Evolutionary conservation across 1,284 basidiomycete species (phyloP).

Genomic region (Boletus hoseneyae): DNA sequence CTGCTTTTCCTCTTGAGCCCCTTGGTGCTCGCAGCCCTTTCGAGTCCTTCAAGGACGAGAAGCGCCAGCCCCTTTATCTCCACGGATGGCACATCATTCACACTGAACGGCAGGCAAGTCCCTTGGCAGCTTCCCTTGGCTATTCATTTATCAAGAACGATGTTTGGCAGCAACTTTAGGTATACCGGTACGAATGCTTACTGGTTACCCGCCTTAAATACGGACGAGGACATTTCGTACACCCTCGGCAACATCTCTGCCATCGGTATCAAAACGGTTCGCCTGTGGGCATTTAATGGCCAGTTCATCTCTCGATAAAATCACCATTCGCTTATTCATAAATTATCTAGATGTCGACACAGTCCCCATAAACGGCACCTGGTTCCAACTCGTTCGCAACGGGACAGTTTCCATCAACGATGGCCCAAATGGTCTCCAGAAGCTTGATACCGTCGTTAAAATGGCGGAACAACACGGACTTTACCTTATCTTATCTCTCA

Average conservation of each 20-base stretch:
- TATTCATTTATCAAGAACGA: conserved; percentile 4
- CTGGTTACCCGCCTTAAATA: conserved; percentile 59
- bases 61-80: conserved; percentile 38
- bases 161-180: conserved; percentile 41
- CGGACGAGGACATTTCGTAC: conserved; percentile 53
- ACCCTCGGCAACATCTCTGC: conserved; percentile 56
- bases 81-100: conserved; percentile 42
- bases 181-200: conserved; percentile 67
- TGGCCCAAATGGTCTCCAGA: conserved; percentile 63
- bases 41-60: conserved; percentile 20
- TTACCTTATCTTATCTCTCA: conserved; percentile 59
- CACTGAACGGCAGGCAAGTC: conserved; percentile 47
- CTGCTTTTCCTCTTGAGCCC: conserved; percentile 15
- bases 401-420: conserved; percentile 52
- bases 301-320: conserved; percentile 17
- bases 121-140: conserved; percentile 1
- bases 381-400: conserved; percentile 51
- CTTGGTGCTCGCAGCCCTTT: conserved; percentile 13
- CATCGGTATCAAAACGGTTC: conserved; percentile 57
- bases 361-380: conserved; percentile 53
- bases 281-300: conserved; percentile 67
- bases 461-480: conserved; percentile 59
- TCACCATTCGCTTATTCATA: conserved; percentile 4
- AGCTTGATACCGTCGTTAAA: conserved; percentile 60
- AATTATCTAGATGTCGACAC: conserved; percentile 45